Evolutionary conservation across 148 eudicot species (phyloP).

Genomic region (Fagopyrum homotropicum): DNA sequence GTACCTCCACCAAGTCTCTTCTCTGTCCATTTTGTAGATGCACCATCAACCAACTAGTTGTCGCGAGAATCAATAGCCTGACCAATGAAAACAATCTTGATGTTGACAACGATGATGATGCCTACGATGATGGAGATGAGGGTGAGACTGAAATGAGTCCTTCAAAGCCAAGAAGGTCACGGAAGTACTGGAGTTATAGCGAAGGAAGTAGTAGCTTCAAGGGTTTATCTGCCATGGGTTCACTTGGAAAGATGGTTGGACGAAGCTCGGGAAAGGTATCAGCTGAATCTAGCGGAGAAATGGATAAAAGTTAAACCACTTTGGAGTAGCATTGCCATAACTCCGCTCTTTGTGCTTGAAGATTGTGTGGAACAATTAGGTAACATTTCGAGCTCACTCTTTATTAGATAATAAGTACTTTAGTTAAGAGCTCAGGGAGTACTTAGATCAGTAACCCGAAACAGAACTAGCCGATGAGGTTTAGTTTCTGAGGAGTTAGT

Average conservation of each 20-base stretch:
- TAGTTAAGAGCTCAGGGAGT: neutral
- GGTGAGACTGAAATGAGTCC: constrained; percentile 18
- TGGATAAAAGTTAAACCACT: constrained; percentile 9
- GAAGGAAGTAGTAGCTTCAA: constrained; percentile 21
- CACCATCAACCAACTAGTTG: constrained; percentile 20
- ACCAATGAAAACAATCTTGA: neutral
- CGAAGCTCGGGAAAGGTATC: constrained; percentile 16
- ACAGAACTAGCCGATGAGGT: neutral
- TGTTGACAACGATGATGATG: neutral
- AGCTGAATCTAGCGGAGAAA: constrained; percentile 16
- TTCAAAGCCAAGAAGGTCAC: constrained; percentile 20
- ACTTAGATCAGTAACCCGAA: neutral
- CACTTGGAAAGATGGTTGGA: constrained; percentile 24
- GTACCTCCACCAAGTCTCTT: constrained; percentile 5
- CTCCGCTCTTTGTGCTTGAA: neutral
- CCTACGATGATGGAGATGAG: neutral
- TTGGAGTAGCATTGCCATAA: neutral
- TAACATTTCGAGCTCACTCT: neutral
- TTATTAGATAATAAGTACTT: neutral
- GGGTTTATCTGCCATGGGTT: constrained; percentile 19
- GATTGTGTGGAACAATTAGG: neutral
- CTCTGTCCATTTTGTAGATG: constrained; percentile 29
- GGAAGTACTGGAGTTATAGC: constrained; percentile 14
- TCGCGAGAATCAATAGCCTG: constrained; percentile 13
- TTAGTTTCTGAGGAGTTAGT: neutral